Percentiles rank a stretch among this genome's conserved stretches.
phyloP scores from a whole-genome alignment of 2,329 filamentous ascomycete species.

The Ophiostoma quercus region DNA sequence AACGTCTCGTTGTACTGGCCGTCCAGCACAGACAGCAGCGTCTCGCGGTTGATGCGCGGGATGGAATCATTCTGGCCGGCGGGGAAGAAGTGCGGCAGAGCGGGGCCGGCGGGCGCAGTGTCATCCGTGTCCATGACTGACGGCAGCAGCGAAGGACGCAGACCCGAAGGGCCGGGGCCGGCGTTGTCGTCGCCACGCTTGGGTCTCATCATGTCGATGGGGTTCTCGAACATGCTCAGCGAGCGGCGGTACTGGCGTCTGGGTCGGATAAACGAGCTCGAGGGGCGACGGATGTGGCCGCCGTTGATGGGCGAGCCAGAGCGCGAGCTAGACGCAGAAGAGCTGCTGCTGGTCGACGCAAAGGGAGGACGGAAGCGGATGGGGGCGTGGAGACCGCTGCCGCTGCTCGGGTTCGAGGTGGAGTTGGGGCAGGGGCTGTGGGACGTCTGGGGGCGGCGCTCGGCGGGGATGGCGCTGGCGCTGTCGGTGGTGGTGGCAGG shows the following conservation, averaged over 20 bases:
- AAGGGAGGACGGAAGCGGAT: slow-evolving; percentile 63
- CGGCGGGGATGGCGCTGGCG: slow-evolving; percentile 31
- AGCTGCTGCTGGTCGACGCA: slow-evolving; percentile 47
- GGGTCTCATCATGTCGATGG: slow-evolving; percentile 78
- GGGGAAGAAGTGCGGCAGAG: slow-evolving; percentile 77
- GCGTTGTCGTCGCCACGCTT: slow-evolving; percentile 56
- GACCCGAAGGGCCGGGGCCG: slow-evolving; percentile 41
- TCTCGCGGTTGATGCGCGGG: slow-evolving; percentile 77
- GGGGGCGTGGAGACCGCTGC: slow-evolving; percentile 46
- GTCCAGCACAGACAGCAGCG: slow-evolving; percentile 80
- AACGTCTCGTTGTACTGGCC: slow-evolving; percentile 73
- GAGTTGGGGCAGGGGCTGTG: slow-evolving; percentile 52
- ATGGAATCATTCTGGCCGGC: slow-evolving; percentile 79
- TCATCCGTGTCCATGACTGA: slow-evolving; percentile 83
- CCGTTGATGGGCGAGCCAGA: slow-evolving; percentile 65
- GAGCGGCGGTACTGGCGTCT: slow-evolving; percentile 88
- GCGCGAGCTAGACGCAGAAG: slow-evolving; percentile 39
- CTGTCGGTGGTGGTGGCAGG: background rate
- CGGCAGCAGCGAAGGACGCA: slow-evolving; percentile 53
- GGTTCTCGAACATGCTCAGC: slow-evolving; percentile 95
- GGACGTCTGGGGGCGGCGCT: slow-evolving; percentile 57
- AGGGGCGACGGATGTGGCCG: slow-evolving; percentile 63
- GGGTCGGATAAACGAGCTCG: slow-evolving; percentile 66
- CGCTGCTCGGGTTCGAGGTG: slow-evolving; percentile 1
- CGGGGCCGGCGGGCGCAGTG: slow-evolving; percentile 52